Conservation (phyloP, 164 flowering plant genomes). For the Stephania japonica region DNA sequence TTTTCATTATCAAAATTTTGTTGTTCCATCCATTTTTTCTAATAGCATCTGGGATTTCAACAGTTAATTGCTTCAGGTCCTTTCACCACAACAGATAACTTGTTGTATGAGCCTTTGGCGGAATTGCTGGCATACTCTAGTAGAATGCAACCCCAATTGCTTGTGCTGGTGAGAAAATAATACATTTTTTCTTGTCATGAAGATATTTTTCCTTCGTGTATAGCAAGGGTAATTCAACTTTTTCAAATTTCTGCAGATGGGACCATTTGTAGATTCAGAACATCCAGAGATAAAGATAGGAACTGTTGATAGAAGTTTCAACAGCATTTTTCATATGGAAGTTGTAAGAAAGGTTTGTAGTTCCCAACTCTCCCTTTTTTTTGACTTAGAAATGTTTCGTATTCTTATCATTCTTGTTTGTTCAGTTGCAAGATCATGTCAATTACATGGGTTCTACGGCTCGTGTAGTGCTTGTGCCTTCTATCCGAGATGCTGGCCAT, state of each 20-base stretch:
- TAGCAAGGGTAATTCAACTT: neutral
- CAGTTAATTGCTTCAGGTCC: slow-evolving; percentile 98
- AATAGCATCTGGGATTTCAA: slow-evolving; percentile 13
- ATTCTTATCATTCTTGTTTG: slow-evolving; percentile 8
- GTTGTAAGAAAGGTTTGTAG: slow-evolving; percentile 61
- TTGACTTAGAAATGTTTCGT: neutral
- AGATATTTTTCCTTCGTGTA: slow-evolving; percentile 1
- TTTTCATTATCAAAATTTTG: neutral
- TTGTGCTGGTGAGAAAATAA: slow-evolving; percentile 54
- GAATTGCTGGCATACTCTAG: slow-evolving; percentile 83
- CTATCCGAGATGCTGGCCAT: slow-evolving; percentile 85
- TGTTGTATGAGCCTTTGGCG: slow-evolving; percentile 78
- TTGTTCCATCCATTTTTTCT: neutral
- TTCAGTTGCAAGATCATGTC: slow-evolving; percentile 80
- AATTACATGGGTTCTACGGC: slow-evolving; percentile 75
- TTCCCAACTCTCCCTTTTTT: neutral
- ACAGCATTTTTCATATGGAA: slow-evolving; percentile 69
- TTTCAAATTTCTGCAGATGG: slow-evolving; percentile 50
- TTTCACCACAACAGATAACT: slow-evolving; percentile 83
- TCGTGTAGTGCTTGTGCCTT: slow-evolving; percentile 80
- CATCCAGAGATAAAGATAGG: slow-evolving; percentile 86
- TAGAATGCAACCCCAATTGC: slow-evolving; percentile 82
- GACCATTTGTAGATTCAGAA: slow-evolving; percentile 95
- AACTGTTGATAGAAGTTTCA: slow-evolving; percentile 51
- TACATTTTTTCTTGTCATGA: neutral